Conservation (phyloP, 1,139 yeast genomes). For the Suhomyces bolitotheri region DNA sequence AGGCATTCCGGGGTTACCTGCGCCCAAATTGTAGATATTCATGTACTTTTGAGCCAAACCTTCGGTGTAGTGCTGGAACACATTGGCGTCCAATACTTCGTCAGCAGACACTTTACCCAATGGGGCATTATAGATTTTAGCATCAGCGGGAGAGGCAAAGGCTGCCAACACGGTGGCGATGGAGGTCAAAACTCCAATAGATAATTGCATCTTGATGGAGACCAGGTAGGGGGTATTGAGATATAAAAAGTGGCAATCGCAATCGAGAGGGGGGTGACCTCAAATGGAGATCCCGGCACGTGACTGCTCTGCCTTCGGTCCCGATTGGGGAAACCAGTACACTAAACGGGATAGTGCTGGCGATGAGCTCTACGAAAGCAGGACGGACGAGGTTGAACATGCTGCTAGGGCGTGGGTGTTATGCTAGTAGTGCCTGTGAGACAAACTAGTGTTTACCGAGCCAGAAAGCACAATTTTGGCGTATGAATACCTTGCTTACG, state of each 20-base stretch:
- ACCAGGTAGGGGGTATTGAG: not conserved
- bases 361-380: too few relatives aligned
- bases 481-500: too few relatives aligned
- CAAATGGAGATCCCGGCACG: constrained; percentile 6
- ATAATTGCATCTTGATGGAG: constrained; percentile 31
- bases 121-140: constrained; percentile 62
- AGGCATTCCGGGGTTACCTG: constrained; percentile 26
- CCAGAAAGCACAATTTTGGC: too few relatives aligned
- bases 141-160: constrained; percentile 44
- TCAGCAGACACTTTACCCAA: constrained; percentile 64
- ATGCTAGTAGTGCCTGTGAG: too few relatives aligned
- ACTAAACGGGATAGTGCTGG: too few relatives aligned
- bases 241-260: constrained; percentile 13
- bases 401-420: too few relatives aligned
- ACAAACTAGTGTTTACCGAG: too few relatives aligned
- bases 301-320: not conserved
- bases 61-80: constrained; percentile 62
- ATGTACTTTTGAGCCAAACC: constrained; percentile 77
- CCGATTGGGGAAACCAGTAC: too few relatives aligned
- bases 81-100: constrained; percentile 59
- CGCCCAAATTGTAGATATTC: constrained; percentile 48
- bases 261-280: constrained; percentile 4
- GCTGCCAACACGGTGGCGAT: constrained; percentile 32
- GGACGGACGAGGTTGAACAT: too few relatives aligned
- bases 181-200: constrained; percentile 39